A percentile compares a stretch with the other conserved stretches of the same genome.
phyloP scores from a whole-genome alignment of 306 rosid species.

The Cucumis cinereus region DNA sequence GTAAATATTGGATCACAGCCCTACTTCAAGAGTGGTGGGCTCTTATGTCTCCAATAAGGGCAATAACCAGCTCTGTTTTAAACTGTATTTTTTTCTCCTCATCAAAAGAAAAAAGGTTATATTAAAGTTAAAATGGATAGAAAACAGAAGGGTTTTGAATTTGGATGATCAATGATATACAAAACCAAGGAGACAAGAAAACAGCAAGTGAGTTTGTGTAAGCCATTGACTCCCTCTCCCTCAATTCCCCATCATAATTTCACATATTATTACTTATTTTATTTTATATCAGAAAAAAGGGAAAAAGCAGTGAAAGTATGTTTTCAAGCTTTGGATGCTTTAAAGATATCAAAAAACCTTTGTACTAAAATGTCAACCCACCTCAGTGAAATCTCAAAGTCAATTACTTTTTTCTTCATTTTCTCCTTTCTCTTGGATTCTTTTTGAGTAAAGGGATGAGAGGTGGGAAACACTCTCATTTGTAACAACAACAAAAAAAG shows the following conservation, averaged over 20 bases:
- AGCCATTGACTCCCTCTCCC: slow-evolving; percentile 46
- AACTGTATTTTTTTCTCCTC: not conserved
- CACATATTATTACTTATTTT: not conserved
- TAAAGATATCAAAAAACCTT: slow-evolving; percentile 19
- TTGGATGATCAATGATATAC: slow-evolving; percentile 33
- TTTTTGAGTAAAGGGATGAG: slow-evolving; percentile 61
- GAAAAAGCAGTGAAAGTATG: slow-evolving; percentile 10
- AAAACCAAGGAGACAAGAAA: slow-evolving; percentile 59
- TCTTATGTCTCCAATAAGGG: not conserved
- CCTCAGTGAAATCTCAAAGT: slow-evolving; percentile 40
- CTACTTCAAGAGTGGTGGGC: not conserved
- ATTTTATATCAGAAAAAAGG: not conserved
- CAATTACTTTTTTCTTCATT: slow-evolving; percentile 36
- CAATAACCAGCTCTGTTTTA: not conserved
- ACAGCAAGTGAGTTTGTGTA: slow-evolving; percentile 67
- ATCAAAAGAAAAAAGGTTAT: not conserved
- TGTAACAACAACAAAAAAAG: slow-evolving; percentile 31
- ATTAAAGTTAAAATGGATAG: slow-evolving; percentile 7
- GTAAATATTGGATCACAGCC: not conserved
- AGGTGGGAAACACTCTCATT: slow-evolving; percentile 85
- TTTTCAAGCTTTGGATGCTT: slow-evolving; percentile 74
- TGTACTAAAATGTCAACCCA: slow-evolving; percentile 67
- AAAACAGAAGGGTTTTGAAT: slow-evolving; percentile 18
- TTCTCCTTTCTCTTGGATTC: slow-evolving; percentile 45
- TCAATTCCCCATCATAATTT: slow-evolving; percentile 31